Evolutionary conservation across 768 basidiomycete genomes (phyloP), one percentile per base, ranked within the genome.

Genomic region (Termitomyces eurrhizus): DNA sequence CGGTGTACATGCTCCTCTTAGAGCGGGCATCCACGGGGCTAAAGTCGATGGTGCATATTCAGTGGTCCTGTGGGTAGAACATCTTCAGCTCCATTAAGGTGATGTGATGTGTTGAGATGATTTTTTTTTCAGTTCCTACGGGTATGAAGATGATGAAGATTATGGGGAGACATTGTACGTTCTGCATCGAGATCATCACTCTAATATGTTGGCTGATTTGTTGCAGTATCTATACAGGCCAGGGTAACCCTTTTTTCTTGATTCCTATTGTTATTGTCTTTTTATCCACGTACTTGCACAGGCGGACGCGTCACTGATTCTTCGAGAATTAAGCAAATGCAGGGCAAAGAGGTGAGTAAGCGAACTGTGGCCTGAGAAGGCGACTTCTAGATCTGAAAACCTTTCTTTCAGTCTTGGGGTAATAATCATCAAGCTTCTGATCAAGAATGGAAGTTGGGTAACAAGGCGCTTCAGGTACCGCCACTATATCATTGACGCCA

Each of bases 141-240:
- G 77, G 7, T 80, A 80, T 45, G 73, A 76, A 49, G 79, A 80
- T 63, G 74, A 80, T 59, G n/a, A 52, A 1, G 78, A 80, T 36
- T 0, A 46, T 0, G 78, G 79, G 35, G 70, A 77, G 0, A 70
- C 4, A 7, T 75, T 79, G 78, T 79, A 61, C 4, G 75, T 59
- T 59, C 36, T 46, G 29, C 2, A n/a, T 18, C 13, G 2, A 12
- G 2, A 33, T 32, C 6, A 11, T 9, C 13, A 53, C 32, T 29
- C 4, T 29, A 29, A 29, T 1, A 39, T 13, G 39, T 56, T 26
- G 14, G 14, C 39, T 62, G 50, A 62, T 36, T 45, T 55, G 32
- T 24, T 6, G 11, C 44, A 68, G 68, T 57, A 63, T 60, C 14
- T 68, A 68, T 39, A 65, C 68, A 49, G 68, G 68, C 6, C 62